These are phyloP conservation scores for Craspedostauros australis DNA, from an alignment of 108 stramenopile species.

Conservation along the genomic window DNA sequence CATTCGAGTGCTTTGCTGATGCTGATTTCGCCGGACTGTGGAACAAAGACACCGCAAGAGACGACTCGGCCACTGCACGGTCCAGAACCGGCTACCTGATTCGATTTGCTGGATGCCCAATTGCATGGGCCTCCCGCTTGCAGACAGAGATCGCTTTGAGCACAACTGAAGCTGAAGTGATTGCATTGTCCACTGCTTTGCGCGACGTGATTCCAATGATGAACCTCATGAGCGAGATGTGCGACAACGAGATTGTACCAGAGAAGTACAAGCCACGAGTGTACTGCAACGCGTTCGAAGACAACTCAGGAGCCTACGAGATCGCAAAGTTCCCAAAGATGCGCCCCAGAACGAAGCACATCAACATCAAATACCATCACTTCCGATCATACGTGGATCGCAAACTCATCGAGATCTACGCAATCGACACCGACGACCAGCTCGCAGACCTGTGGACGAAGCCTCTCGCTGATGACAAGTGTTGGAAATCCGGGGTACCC, in stretches of 20 bases:
- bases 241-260: background rate
- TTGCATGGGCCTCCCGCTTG: constrained; percentile 13
- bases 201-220: constrained; percentile 24
- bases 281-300: constrained; percentile 18
- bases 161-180: constrained; percentile 32
- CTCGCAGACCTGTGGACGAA: constrained; percentile 34
- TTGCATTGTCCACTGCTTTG: constrained; percentile 6
- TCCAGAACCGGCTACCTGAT: constrained; percentile 24
- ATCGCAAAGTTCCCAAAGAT: constrained; percentile 15
- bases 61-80: constrained; percentile 6
- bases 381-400: no score
- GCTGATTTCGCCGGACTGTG: constrained; percentile 45
- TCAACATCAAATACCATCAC: constrained; percentile 21
- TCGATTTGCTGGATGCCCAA: constrained; percentile 13
- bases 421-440: constrained; percentile 20
- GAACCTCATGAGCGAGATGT: constrained; percentile 21
- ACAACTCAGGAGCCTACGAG: constrained; percentile 24
- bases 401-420: constrained; percentile 9
- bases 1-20: constrained; percentile 40
- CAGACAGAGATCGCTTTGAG: constrained; percentile 20
- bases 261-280: background rate
- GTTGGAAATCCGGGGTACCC: no score
- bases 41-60: constrained; percentile 13
- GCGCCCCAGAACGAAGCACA: constrained; percentile 29
- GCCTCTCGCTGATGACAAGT: background rate